Evolutionary conservation across 2,329 filamentous ascomycete genomes (phyloP).

Genomic region (Ceratocystis albifundus): DNA sequence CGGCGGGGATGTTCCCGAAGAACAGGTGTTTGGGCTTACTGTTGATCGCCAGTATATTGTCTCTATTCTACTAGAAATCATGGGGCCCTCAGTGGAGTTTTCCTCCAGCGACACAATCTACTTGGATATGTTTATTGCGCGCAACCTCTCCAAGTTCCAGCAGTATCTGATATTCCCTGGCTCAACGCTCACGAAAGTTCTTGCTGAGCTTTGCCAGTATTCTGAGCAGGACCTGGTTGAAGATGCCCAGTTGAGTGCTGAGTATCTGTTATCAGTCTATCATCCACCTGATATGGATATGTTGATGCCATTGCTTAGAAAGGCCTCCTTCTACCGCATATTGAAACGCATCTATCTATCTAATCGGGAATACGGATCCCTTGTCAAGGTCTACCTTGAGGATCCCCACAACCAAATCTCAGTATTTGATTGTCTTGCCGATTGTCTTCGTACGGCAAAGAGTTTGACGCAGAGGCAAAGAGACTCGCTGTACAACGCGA

Average conservation of each 20-base stretch:
- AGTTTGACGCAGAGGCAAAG: constrained; percentile 56
- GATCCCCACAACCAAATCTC: constrained; percentile 64
- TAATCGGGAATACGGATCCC: constrained; percentile 66
- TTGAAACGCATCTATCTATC: constrained; percentile 76
- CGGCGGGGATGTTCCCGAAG: constrained; percentile 45
- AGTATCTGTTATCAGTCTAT: constrained; percentile 88
- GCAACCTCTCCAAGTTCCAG: constrained; percentile 90
- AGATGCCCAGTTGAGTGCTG: constrained; percentile 91
- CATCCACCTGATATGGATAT: constrained; percentile 70
- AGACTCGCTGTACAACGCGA: constrained; percentile 55
- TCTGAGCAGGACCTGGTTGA: constrained; percentile 71
- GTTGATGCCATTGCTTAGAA: constrained; percentile 64
- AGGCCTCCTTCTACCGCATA: constrained; percentile 79
- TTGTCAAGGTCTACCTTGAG: constrained; percentile 73
- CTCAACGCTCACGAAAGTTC: constrained; percentile 67
- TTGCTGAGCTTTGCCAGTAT: constrained; percentile 74
- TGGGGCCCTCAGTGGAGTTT: constrained; percentile 62
- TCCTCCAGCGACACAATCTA: constrained; percentile 76
- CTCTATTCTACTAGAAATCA: constrained; percentile 80
- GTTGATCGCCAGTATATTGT: constrained; percentile 89
- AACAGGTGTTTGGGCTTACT: constrained; percentile 55
- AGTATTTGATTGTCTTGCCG: constrained; percentile 68
- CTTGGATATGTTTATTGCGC: constrained; percentile 95
- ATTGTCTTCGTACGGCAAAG: constrained; percentile 55
- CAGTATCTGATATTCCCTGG: constrained; percentile 89